Percentiles rank a stretch among this genome's conserved stretches.
These are phyloP conservation scores for Fusarium buharicum DNA, from an alignment of 2,329 filamentous ascomycete genomes.

Conservation along the genomic window DNA sequence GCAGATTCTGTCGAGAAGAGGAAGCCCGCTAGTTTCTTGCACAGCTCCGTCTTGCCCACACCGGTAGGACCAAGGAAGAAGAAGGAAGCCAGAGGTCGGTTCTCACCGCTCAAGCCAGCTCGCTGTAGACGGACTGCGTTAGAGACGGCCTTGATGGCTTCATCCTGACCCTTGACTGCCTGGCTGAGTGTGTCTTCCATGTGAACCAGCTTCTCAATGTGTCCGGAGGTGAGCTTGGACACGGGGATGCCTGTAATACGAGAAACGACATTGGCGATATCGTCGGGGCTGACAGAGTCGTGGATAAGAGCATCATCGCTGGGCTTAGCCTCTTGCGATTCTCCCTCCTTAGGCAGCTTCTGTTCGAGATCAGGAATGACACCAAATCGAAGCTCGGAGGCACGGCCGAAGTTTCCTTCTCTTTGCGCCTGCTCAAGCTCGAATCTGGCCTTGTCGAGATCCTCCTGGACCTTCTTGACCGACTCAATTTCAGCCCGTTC, in stretches of 20 bases:
- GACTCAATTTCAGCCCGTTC: conserved; percentile 86
- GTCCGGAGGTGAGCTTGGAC: conserved; percentile 89
- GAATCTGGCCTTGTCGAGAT: conserved; percentile 85
- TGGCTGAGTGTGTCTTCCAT: conserved; percentile 92
- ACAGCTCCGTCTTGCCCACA: conserved; percentile 96
- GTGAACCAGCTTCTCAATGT: conserved; percentile 92
- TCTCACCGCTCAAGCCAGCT: conserved; percentile 90
- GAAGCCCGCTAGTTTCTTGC: conserved; percentile 94
- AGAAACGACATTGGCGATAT: conserved; percentile 92
- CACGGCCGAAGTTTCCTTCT: conserved; percentile 86
- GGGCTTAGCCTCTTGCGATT: conserved; percentile 51
- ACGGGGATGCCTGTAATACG: conserved; percentile 93
- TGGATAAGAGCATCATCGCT: conserved; percentile 77
- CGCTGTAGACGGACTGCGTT: conserved; percentile 94
- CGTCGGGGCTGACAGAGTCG: conserved; percentile 93
- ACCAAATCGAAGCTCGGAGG: conserved; percentile 91
- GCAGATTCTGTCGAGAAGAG: conserved; percentile 92
- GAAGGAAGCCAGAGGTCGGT: conserved; percentile 90
- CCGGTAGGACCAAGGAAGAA: conserved; percentile 98
- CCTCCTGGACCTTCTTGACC: conserved; percentile 86
- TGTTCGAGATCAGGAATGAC: conserved; percentile 83
- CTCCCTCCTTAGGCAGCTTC: conserved; percentile 80
- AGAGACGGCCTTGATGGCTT: conserved; percentile 89
- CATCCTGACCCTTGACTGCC: conserved; percentile 91
- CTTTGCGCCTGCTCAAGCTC: conserved; percentile 90